These are phyloP conservation scores for Aspergillus novofumigatus DNA, from an alignment of 2,329 filamentous ascomycete genomes.

Conservation along the genomic window DNA sequence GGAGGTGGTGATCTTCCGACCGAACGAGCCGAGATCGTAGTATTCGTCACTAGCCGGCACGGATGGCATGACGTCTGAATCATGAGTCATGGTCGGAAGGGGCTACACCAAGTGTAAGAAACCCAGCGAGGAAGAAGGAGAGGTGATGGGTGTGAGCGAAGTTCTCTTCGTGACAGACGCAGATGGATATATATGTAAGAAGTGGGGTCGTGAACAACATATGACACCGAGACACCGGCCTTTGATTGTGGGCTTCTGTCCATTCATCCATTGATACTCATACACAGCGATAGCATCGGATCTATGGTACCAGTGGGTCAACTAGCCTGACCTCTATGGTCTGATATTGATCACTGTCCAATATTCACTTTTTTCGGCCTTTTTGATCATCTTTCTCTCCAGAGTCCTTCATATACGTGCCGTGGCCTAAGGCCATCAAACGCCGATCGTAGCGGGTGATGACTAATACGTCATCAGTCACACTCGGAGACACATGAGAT, in stretches of 20 bases:
- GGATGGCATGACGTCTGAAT: background rate
- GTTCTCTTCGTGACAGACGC: background rate
- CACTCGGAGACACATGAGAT: too few relatives aligned
- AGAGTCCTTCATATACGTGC: too few relatives aligned
- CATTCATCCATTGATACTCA: too few relatives aligned
- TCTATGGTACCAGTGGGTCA: background rate
- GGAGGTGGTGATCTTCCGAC: slow-evolving; percentile 31
- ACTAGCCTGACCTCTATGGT: background rate
- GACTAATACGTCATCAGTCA: background rate
- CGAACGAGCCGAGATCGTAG: slow-evolving; percentile 32
- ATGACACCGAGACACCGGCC: background rate
- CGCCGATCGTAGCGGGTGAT: background rate
- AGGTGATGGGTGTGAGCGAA: too few relatives aligned
- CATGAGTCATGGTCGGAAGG: background rate
- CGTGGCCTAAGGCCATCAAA: background rate
- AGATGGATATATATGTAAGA: background rate
- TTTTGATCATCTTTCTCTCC: background rate
- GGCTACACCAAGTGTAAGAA: background rate
- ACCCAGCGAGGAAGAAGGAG: background rate
- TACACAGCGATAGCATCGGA: too few relatives aligned
- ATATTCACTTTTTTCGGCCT: background rate
- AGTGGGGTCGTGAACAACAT: background rate
- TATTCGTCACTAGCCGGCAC: slow-evolving; percentile 16
- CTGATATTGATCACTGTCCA: background rate
- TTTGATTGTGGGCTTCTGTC: too few relatives aligned